These are phyloP conservation scores for Yueomyces sp. DNA, from an alignment of 805 yeast genomes.

Conservation along the genomic window DNA sequence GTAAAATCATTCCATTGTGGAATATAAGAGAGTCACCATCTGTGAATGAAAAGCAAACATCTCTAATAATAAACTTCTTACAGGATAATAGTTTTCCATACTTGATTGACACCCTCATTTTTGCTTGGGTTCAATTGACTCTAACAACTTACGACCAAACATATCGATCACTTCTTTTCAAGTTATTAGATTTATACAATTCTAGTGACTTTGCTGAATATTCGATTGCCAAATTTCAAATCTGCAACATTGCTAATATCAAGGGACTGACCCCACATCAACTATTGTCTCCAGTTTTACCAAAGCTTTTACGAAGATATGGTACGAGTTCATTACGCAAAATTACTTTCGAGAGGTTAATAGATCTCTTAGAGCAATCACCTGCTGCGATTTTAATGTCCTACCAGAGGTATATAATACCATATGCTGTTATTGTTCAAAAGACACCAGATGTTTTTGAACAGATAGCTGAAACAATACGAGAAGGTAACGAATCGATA, in stretches of 20 bases:
- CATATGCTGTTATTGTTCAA: slow-evolving; percentile 49
- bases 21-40: slow-evolving; percentile 27
- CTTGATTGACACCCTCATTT: slow-evolving; percentile 45
- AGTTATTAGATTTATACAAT: slow-evolving; percentile 52
- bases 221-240: slow-evolving; percentile 53
- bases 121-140: slow-evolving; percentile 55
- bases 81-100: slow-evolving; percentile 26
- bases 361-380: slow-evolving; percentile 53
- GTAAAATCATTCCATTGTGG: slow-evolving; percentile 41
- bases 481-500: slow-evolving; percentile 9
- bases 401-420: slow-evolving; percentile 63
- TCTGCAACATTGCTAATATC: slow-evolving; percentile 43
- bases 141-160: slow-evolving; percentile 51
- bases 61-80: slow-evolving; percentile 29
- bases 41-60: slow-evolving; percentile 31
- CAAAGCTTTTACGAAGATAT: slow-evolving; percentile 51
- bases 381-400: slow-evolving; percentile 48
- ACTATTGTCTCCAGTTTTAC: slow-evolving; percentile 65
- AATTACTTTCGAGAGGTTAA: slow-evolving; percentile 41
- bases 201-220: slow-evolving; percentile 47
- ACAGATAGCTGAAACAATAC: slow-evolving; percentile 20
- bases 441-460: slow-evolving; percentile 47
- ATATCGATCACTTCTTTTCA: slow-evolving; percentile 50
- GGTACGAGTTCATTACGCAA: slow-evolving; percentile 41
- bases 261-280: slow-evolving; percentile 62